Evolutionary conservation across 148 eudicot genomes (phyloP), one percentile per base, ranked within the genome.

Genomic region (Amaranthus cruentus): DNA sequence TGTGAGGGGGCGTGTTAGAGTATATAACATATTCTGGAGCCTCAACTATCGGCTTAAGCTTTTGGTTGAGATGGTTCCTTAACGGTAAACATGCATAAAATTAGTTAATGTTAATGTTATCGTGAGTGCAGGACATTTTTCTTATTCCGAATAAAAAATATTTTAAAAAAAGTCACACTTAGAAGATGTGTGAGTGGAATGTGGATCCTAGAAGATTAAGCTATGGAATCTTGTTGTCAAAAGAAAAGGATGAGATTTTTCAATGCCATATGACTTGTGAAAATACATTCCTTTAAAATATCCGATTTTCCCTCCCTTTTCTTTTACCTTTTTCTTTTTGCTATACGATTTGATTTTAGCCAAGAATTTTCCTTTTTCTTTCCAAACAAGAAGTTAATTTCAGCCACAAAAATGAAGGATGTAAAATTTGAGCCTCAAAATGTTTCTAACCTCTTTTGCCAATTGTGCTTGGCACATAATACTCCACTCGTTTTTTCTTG

Each of bases 201-300:
- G 59, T 28, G 65, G 42, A 61, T 61, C 68, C 48, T 65, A 65
- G 4, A 65, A 65, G 52, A 65, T 52, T 65, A 11, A 42, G 47
- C 10, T 42, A 62, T 44, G 18, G 50, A 46, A 63, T 46, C 18
- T 47, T 3, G 4, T 65, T 65, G 68, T 21, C 68, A 47, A 64
- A 64, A 46, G 21, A 64, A 14, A 59, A 47, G 21, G 21, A 46
- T 46, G 4, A 14, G 47, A 5, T 28, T 44, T 38, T 42, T 6
- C 11, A 9, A 47, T 46, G 46, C 65, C 13, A 61, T 61, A 61
- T 42, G 65, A 61, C 65, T 28, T 28, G 10, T 38, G 13, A 28
- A 28, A 44, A 63, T 13, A 63, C 49, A 63, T 10, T 63, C 49
- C 51, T 10, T 4, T 12, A 63, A 62, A 47, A 61, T 28, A 28